Evolutionary conservation across 768 basidiomycete species (phyloP).

Genomic region (Trametes cinnabarina): DNA sequence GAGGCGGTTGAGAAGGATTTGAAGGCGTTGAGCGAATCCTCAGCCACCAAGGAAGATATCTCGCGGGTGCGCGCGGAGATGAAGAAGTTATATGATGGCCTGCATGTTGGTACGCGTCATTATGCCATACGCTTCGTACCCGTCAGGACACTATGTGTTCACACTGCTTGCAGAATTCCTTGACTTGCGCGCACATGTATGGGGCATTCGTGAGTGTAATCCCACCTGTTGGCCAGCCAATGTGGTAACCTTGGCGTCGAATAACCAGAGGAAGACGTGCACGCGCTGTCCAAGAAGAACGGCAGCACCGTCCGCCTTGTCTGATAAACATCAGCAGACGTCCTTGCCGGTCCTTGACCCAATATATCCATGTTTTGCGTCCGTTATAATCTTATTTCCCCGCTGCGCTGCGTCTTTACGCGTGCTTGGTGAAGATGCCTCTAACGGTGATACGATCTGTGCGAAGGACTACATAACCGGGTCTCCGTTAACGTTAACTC

Average conservation of each 20-base stretch:
- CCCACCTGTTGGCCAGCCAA: not conserved
- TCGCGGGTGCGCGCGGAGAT: slow-evolving; percentile 72
- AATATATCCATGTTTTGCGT: not conserved
- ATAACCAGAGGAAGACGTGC: slow-evolving; percentile 74
- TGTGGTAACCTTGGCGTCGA: not conserved
- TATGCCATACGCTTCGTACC: not conserved
- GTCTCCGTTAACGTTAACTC: too few relatives aligned
- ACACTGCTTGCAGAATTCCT: slow-evolving; percentile 59
- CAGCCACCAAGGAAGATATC: slow-evolving; percentile 79
- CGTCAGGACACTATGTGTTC: not conserved
- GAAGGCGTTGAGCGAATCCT: slow-evolving; percentile 63
- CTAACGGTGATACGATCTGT: too few relatives aligned
- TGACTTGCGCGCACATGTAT: slow-evolving; percentile 76
- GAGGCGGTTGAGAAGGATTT: slow-evolving; percentile 89
- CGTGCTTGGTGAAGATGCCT: too few relatives aligned
- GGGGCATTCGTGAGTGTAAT: slow-evolving; percentile 78
- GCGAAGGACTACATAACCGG: too few relatives aligned
- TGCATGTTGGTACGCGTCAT: slow-evolving; percentile 64
- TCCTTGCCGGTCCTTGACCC: not conserved
- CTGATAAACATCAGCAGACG: slow-evolving; percentile 12
- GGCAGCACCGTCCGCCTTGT: slow-evolving; percentile 55
- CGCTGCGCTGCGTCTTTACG: too few relatives aligned
- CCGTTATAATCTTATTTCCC: not conserved
- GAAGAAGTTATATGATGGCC: slow-evolving; percentile 83
- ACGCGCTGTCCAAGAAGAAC: slow-evolving; percentile 68